Evolutionary conservation across 2,329 filamentous ascomycete genomes (phyloP).

Genomic region (Talaromyces piceae): DNA sequence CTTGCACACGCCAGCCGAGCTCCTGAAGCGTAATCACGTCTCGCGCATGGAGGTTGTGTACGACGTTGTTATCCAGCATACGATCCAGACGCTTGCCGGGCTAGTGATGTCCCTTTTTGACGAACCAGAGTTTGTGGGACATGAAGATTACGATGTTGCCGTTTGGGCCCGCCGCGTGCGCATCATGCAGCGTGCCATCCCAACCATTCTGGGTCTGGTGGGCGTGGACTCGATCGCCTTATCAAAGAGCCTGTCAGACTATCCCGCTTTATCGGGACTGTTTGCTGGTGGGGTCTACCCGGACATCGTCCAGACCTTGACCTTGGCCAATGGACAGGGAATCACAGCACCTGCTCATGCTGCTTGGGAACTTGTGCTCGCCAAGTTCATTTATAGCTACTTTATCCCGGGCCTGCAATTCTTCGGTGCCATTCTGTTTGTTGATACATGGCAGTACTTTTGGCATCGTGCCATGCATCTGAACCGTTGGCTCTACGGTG

Average conservation of each 20-base stretch:
- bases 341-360: slow-evolving; percentile 64
- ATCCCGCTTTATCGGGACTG: slow-evolving; percentile 67
- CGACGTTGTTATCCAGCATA: slow-evolving; percentile 86
- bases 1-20: slow-evolving; percentile 88
- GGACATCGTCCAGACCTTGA: slow-evolving; percentile 54
- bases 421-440: slow-evolving; percentile 61
- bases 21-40: slow-evolving; percentile 78
- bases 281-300: slow-evolving; percentile 78
- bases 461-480: slow-evolving; percentile 93
- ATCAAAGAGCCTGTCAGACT: slow-evolving; percentile 66
- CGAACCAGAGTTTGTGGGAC: slow-evolving; percentile 64
- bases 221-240: slow-evolving; percentile 71
- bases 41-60: slow-evolving; percentile 76
- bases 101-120: slow-evolving; percentile 64
- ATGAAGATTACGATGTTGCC: slow-evolving; percentile 76
- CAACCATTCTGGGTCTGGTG: slow-evolving; percentile 59
- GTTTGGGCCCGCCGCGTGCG: slow-evolving; percentile 82
- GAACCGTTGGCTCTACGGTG: slow-evolving; percentile 95
- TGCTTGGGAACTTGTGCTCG: slow-evolving; percentile 68
- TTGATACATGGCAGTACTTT: slow-evolving; percentile 99
- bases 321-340: slow-evolving; percentile 43
- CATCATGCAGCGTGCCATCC: slow-evolving; percentile 69
- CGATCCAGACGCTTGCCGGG: slow-evolving; percentile 74
- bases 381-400: slow-evolving; percentile 72
- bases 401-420: slow-evolving; percentile 73